Evolutionary conservation across 768 basidiomycete species (phyloP), one percentile per base, ranked within the genome.

Genomic region (Imleria badia): DNA sequence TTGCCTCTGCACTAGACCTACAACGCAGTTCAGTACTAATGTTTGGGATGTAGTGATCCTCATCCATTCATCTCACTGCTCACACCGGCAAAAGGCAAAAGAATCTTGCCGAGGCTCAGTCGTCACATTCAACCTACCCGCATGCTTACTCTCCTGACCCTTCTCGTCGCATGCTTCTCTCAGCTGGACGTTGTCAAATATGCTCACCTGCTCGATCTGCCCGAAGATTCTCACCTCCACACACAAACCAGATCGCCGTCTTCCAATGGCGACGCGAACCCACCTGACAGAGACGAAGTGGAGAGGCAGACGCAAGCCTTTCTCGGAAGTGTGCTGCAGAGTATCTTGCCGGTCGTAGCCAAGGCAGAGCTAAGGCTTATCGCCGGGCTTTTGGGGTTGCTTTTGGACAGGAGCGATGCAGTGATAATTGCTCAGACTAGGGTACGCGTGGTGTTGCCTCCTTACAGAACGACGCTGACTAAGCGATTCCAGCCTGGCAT

Each of bases 21-120:
- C 19, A 3, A 26, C 48, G 6, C 14, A 20, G 43, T 23, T 6
- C 17, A 23, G 22, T 12, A 30, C 48, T 64, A 9, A 56, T 26
- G 2, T 26, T 47, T 39, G 46, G n/a, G 33, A 39, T 30, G 8
- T 51, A 95, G 95, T 68, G 81, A 89, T 58, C 96, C 96, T 3
- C 97, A 99, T 74, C 97, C 97, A 3, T 98, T 99, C 75, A 86
- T 99, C 60, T 94, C 95, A 3, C 79, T 99, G 33, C 80, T 99
- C 45, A 81, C 80, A 19, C 87, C 91, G 5, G 82, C 82, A 61
- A 99, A 99, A 72, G 97, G 97, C 52, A 98, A 98, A 76, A 87
- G 86, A 56, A 80, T 99, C 23, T 78, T 99, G 13, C 90, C 94
- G 5, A 86, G 97, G 42, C 82, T 94, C 14, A 86, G 92, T 11